Evolutionary conservation across 805 yeast genomes (phyloP).

Genomic region (Pichia gijzeniarum): DNA sequence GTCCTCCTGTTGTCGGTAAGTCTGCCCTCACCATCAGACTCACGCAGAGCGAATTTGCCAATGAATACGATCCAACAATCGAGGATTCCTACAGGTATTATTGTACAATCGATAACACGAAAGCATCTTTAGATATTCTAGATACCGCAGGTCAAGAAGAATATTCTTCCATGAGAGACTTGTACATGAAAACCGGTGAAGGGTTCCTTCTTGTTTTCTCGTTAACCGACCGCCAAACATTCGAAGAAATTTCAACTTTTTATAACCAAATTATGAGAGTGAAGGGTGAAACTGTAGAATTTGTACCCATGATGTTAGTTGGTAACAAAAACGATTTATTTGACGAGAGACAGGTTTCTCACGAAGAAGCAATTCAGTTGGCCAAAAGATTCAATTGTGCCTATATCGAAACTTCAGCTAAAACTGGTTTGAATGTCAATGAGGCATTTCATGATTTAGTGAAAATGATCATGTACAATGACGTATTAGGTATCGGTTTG

Average conservation of each 20-base stretch:
- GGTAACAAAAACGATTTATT: constrained; percentile 70
- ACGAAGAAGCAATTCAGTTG: constrained; percentile 51
- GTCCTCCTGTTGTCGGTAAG: constrained; percentile 99
- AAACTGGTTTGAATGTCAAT: constrained; percentile 74
- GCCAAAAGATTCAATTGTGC: constrained; percentile 64
- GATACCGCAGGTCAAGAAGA: constrained; percentile 99
- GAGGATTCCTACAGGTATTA: constrained; percentile 89
- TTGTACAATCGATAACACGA: constrained; percentile 74
- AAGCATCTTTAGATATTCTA: constrained; percentile 74
- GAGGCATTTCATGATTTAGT: constrained; percentile 33
- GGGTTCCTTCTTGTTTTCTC: constrained; percentile 88
- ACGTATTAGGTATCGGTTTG: constrained; percentile 22
- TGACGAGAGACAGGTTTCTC: constrained; percentile 57
- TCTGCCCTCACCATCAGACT: constrained; percentile 93
- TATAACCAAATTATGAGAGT: constrained; percentile 41
- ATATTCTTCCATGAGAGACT: constrained; percentile 88
- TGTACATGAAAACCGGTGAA: constrained; percentile 94
- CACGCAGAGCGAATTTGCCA: constrained; percentile 91
- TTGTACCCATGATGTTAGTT: constrained; percentile 70
- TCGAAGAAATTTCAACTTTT: constrained; percentile 77
- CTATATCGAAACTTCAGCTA: constrained; percentile 90
- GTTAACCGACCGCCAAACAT: constrained; percentile 76
- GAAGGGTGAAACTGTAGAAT: constrained; percentile 43
- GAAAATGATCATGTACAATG: constrained; percentile 27
- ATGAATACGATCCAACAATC: constrained; percentile 97